Evolutionary conservation across 2,329 filamentous ascomycete genomes (phyloP), one percentile per base, ranked within the genome.

Genomic region (Paracamarosporium sp.): DNA sequence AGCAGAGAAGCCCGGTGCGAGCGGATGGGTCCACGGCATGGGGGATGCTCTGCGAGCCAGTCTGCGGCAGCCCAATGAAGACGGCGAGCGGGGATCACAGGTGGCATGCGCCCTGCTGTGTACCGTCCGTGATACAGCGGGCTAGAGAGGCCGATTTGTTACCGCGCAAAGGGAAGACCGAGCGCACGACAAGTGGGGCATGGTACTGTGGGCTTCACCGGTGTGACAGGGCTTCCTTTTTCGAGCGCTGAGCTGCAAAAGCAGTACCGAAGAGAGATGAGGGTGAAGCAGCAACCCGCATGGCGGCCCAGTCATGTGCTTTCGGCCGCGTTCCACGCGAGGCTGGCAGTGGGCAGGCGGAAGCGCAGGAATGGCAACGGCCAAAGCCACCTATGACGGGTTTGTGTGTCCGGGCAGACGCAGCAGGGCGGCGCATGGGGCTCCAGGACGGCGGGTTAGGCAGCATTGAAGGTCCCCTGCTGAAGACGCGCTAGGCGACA

Each of bases 241-340:
- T 20, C 15, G 36, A 28, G 38, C n/a, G 33, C 15, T 35, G 24
- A 40, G 50, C 47, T 33, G 50, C 44, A 55, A 28, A 53, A 31
- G 20, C 44, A 46, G 30, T 38, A 43, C 52, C 45, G 38, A 54
- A 11, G 27, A 35, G 57, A 46, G 41, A 56, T 59, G 57, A 65
- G 59, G 56, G 51, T 43, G 22, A 56, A 35, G 28, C 17, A 35
- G 25, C 25, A 51, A 25, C 46, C 48, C 57, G 62, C 62, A 65
- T 60, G 24, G 12, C 35, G 31, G 43, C 22, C 17, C 41, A 55
- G 64, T 64, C 62, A 65, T 65, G 62, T 64, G 62, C 47, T 56
- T 48, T 52, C 33, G 47, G 22, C 27, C 33, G 20, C 3, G 5
- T 20, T 20, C 35, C 38, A 41, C 38, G 17, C 38, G 40, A 25